phyloP scores from a whole-genome alignment of 1,284 basidiomycete species.

The Fistulina hepatica region DNA sequence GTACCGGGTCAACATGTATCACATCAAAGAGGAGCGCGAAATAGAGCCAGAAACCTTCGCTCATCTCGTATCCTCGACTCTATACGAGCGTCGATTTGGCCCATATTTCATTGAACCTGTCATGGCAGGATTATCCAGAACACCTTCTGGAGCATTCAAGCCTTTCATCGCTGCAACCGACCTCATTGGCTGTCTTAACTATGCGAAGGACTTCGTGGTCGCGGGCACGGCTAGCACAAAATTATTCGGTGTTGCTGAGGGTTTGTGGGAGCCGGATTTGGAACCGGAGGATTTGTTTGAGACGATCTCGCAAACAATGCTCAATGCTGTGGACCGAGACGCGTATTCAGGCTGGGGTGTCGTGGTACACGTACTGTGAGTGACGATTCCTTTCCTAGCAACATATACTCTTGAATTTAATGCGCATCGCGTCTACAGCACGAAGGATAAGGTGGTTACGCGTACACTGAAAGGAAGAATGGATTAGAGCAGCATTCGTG shows the following conservation, averaged over 20 bases:
- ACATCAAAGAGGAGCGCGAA: slow-evolving; percentile 97
- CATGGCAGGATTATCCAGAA: slow-evolving; percentile 80
- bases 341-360: slow-evolving; percentile 97
- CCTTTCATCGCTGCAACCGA: slow-evolving; percentile 97
- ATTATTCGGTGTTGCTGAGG: slow-evolving; percentile 95
- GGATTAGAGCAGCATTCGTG: slow-evolving; percentile 62
- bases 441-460: slow-evolving; percentile 77
- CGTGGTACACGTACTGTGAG: slow-evolving; percentile 92
- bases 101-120: slow-evolving; percentile 98
- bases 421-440: too few relatives aligned
- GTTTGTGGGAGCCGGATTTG: slow-evolving; percentile 96
- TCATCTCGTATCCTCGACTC: slow-evolving; percentile 91
- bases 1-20: slow-evolving; percentile 97
- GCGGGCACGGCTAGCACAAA: slow-evolving; percentile 90
- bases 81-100: slow-evolving; percentile 94
- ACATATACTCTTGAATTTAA: slow-evolving; percentile 5
- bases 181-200: slow-evolving; percentile 93
- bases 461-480: slow-evolving; percentile 83
- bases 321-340: slow-evolving; percentile 95
- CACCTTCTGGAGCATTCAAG: slow-evolving; percentile 63
- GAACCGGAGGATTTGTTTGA: slow-evolving; percentile 97
- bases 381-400: slow-evolving; percentile 17
- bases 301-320: slow-evolving; percentile 92
- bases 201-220: slow-evolving; percentile 95
- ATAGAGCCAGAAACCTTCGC: slow-evolving; percentile 96